Evolutionary conservation across 208 protist genomes (phyloP).

Genomic region (Leishmania aethiopica): DNA sequence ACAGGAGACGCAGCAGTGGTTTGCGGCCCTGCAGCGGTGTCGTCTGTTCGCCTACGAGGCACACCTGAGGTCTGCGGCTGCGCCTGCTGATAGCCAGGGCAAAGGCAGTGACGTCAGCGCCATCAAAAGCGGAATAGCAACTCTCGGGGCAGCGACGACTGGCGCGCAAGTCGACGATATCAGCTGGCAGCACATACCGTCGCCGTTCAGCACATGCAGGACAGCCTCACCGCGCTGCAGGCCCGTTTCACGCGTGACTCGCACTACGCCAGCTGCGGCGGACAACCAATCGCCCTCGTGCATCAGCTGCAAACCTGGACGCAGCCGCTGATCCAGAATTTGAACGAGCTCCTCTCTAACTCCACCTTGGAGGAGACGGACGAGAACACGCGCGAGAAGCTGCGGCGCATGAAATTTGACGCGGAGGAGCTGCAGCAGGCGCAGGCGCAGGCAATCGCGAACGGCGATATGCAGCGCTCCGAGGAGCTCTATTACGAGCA

Average conservation of each 20-base stretch:
- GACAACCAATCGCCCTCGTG: slow-evolving; percentile 20
- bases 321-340: slow-evolving; percentile 48
- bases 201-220: slow-evolving; percentile 35
- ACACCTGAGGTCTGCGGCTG: slow-evolving; percentile 1
- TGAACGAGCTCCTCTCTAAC: slow-evolving; percentile 46
- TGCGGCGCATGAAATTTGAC: slow-evolving; percentile 76
- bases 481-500: slow-evolving; percentile 85
- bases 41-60: slow-evolving; percentile 24
- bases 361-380: slow-evolving; percentile 37
- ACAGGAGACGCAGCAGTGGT: slow-evolving; percentile 14
- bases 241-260: slow-evolving; percentile 15
- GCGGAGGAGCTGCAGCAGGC: slow-evolving; percentile 72
- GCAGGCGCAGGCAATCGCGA: slow-evolving; percentile 73
- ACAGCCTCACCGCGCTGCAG: slow-evolving; percentile 35
- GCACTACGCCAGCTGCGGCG: slow-evolving; percentile 31
- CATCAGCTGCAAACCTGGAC: slow-evolving; percentile 42
- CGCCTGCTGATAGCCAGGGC: background rate
- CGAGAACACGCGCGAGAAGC: slow-evolving; percentile 62
- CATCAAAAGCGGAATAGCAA: background rate
- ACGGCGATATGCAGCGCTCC: slow-evolving; percentile 81
- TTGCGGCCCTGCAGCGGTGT: slow-evolving; percentile 19
- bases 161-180: background rate
- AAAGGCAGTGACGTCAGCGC: background rate
- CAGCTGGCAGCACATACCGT: slow-evolving; percentile 24
- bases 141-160: background rate